Base-by-base conservation (phyloP, 306 rosid species). In the Castanospermum australe region DNA sequence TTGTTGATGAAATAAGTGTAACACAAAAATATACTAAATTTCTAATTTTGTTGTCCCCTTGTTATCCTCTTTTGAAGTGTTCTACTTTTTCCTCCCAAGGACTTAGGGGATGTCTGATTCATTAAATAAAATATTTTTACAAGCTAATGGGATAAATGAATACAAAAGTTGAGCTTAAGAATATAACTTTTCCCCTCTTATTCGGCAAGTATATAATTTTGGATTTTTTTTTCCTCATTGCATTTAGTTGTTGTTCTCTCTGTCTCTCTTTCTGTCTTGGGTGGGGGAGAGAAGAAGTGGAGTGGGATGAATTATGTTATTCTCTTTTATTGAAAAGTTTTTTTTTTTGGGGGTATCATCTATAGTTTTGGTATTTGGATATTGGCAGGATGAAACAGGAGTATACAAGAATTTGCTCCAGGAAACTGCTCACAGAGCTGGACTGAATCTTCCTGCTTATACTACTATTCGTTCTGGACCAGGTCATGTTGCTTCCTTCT, bases 351-450 rank as follows among this genome's bases (percentile, higher is more conserved):
- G n/a, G n/a, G 21, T 36, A 69, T 20, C 17, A 44, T 44, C 17
- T 14, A 24, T 69, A 2, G 22, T 45, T 56, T 44, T 76, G 76
- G 20, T 57, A 22, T 56, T 64, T 35, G 67, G 67, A 75, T 76
- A 18, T 39, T 24, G 21, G 51, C 86, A 89, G 97, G 97, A 89
- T 84, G 92, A 93, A 73, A 91, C 93, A 0, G 98, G 97, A 79
- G 94, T 93, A 28, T 91, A 93, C 78, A 89, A 93, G 90, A 93
- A 91, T 82, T 88, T 93, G 84, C 97, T 93, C 44, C 97, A 93
- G 79, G 98, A 93, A 79, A 89, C 97, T 75, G 97, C 97, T 78
- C 94, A 93, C 83, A 88, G 93, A 81, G 97, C 97, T 70, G 98
- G 98, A 76, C 64, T 93, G 70, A 82, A 89, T 64, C 97, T 93